Evolutionary conservation across 495 filamentous ascomycete genomes (phyloP), one percentile per base, ranked within the genome.

Genomic region (Neurospora sp.): DNA sequence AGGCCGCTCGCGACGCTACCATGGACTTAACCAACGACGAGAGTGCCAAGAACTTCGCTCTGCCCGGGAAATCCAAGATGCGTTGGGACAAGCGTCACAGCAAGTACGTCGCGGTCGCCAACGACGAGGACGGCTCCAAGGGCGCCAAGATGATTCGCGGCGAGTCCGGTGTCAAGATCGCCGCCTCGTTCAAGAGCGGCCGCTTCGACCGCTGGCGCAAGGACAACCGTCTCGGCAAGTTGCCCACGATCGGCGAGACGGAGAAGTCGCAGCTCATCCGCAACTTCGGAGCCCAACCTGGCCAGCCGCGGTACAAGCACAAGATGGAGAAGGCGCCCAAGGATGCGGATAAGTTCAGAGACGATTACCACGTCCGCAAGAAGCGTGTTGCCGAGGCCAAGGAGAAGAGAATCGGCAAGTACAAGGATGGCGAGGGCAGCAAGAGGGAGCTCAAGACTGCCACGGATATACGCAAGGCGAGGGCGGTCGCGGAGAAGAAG

Each of bases 1-100:
- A 91, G 74, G 93, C 92, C 0, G 94, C 96, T 4, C 89, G 93
- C 76, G 88, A 86, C 76, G 92, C 89, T 3, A 91, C 92, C 39
- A 95, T 99, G 91, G 95, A 99, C 80, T 88, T 99, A 4, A 89
- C 85, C 40, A 92, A 91, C 75, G 93, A 97, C 82, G 96, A 98
- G 72, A 91, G 92, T 9, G 87, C 87, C 48, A 91, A 90, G 73
- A 85, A 86, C 11, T 94, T 96, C 78, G 94, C 86, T 48, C 89
- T 92, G 77, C 89, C 92, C 1, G 88, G 89, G 27, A 88, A 89
- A 77, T 86, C 90, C 44, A 89, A 90, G 69, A 89, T 96, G 89
- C 89, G 94, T 72, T 99, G 96, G 96, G 96, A 99, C 84, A 97
- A 97, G 87, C 94, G 96, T 78, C 88, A 90, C 77, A 95, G 92